Conservation (phyloP, 2,329 filamentous ascomycete species). For the Trichophyton mentagrophytes region DNA sequence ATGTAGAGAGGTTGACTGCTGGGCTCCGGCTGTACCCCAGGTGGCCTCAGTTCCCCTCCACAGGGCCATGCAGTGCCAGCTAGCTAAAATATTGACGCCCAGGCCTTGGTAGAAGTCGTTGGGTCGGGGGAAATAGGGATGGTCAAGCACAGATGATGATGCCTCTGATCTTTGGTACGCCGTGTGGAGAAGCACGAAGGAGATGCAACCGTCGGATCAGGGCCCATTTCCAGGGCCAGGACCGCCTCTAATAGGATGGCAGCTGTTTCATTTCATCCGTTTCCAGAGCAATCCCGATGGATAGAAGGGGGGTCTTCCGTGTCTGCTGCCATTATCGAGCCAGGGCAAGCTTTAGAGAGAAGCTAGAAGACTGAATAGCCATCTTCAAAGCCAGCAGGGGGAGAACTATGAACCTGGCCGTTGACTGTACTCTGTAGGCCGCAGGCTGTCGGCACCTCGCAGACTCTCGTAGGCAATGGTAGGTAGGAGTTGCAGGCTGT, state of each 20-base stretch:
- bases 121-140: background rate
- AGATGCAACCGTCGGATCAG: background rate
- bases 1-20: background rate
- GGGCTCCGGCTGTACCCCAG: background rate
- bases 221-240: background rate
- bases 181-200: background rate
- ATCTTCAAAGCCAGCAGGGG: background rate
- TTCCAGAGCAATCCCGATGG: background rate
- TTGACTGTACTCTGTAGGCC: no score
- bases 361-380: background rate
- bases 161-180: background rate
- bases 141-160: background rate
- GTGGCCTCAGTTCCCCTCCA: background rate
- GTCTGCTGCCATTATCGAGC: background rate
- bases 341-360: background rate
- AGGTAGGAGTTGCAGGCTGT: background rate
- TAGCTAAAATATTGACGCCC: background rate
- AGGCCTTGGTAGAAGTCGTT: background rate
- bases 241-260: background rate
- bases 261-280: background rate
- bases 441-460: no score
- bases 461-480: background rate
- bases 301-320: background rate
- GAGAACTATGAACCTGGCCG: no score
- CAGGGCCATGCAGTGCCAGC: slow-evolving; percentile 2